These are phyloP conservation scores for Nemania sp. DNA, from an alignment of 2,329 filamentous ascomycete species.

Conservation along the genomic window DNA sequence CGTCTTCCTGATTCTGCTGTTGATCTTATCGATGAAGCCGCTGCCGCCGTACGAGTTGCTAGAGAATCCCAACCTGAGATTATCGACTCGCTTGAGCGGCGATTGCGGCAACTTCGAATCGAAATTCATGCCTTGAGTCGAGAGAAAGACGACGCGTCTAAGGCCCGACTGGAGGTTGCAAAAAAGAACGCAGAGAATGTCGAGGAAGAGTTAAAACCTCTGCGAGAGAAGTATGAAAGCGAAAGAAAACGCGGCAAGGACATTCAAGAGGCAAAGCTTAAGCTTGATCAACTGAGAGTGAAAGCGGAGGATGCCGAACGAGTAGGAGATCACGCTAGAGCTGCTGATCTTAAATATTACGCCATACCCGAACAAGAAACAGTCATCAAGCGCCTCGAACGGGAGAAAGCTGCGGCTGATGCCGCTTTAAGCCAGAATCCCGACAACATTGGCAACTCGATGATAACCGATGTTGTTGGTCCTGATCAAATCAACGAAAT, in stretches of 20 bases:
- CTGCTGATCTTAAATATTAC: conserved; percentile 94
- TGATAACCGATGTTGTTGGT: conserved; percentile 91
- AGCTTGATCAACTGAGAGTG: conserved; percentile 87
- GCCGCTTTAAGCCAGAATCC: conserved; percentile 60
- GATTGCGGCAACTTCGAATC: conserved; percentile 87
- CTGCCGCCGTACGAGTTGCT: conserved; percentile 92
- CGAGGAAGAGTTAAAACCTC: conserved; percentile 85
- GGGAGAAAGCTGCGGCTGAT: conserved; percentile 78
- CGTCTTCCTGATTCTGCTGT: conserved; percentile 95
- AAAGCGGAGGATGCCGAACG: conserved; percentile 94
- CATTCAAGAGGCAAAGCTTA: conserved; percentile 92
- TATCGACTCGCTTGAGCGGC: conserved; percentile 91
- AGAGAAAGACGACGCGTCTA: conserved; percentile 93
- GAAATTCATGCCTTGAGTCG: conserved; percentile 94
- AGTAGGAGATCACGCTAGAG: conserved; percentile 79
- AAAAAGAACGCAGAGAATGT: conserved; percentile 92
- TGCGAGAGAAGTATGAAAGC: conserved; percentile 92
- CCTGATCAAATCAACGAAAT: conserved; percentile 99
- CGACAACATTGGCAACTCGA: conserved; percentile 61
- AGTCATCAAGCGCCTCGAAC: conserved; percentile 79
- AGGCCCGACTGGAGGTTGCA: conserved; percentile 77
- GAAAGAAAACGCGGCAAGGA: conserved; percentile 90
- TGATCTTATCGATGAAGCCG: conserved; percentile 93
- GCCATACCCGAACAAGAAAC: conserved; percentile 90
- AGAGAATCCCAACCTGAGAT: conserved; percentile 96